A percentile compares a stretch with the other conserved stretches of the same genome.
These are phyloP conservation scores for Pyrus bretschneideri DNA, from an alignment of 306 rosid genomes.

Conservation along the genomic window DNA sequence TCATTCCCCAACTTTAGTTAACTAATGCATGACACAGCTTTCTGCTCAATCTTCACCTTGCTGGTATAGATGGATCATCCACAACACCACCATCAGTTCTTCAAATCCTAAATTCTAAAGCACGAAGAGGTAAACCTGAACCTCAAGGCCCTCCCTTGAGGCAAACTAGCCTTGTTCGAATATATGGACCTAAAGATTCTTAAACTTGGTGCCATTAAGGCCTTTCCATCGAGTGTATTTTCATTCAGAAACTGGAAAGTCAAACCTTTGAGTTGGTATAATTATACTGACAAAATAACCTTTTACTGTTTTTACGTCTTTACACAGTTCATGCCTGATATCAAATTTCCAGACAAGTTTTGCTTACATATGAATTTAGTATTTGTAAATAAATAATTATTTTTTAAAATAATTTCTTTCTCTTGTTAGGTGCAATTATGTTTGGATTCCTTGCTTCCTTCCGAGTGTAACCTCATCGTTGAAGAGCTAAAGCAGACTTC, in stretches of 20 bases:
- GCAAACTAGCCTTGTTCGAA: neutral
- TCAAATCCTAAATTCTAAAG: slow-evolving; percentile 78
- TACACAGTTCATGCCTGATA: neutral
- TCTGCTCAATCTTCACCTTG: slow-evolving; percentile 42
- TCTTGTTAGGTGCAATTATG: slow-evolving; percentile 78
- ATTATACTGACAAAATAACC: neutral
- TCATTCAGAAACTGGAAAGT: neutral
- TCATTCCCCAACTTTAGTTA: neutral
- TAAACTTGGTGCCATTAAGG: neutral
- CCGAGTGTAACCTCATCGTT: slow-evolving; percentile 88
- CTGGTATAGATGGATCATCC: slow-evolving; percentile 94
- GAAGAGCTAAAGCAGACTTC: slow-evolving; percentile 80
- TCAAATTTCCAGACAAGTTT: neutral
- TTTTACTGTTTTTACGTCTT: neutral
- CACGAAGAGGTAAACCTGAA: slow-evolving; percentile 73
- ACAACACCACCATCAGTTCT: slow-evolving; percentile 76
- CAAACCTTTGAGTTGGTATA: neutral
- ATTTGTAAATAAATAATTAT: neutral
- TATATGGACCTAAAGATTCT: neutral
- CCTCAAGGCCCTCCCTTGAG: neutral
- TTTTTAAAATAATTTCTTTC: neutral
- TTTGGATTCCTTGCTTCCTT: slow-evolving; percentile 88
- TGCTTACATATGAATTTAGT: neutral
- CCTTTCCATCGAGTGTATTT: neutral
- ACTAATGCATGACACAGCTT: slow-evolving; percentile 6